Evolutionary conservation across 2,329 filamentous ascomycete species (phyloP).

Genomic region (Aureobasidium sp.): DNA sequence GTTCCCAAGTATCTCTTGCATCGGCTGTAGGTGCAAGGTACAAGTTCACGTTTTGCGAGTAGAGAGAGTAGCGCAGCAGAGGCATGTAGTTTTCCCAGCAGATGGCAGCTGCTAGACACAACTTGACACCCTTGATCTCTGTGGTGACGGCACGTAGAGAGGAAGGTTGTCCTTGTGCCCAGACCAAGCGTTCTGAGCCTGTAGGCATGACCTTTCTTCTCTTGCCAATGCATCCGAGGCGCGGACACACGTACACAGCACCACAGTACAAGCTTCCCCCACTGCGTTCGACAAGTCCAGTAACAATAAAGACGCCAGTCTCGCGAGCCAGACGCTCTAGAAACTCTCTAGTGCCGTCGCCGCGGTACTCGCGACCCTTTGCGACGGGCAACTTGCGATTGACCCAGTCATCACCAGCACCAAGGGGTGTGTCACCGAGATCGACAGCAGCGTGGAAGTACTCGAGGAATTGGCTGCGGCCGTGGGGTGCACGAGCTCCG

Average conservation of each 20-base stretch:
- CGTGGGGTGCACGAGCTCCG: constrained; percentile 59
- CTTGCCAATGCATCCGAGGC: constrained; percentile 68
- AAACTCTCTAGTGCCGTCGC: constrained; percentile 72
- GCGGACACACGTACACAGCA: constrained; percentile 74
- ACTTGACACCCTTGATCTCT: constrained; percentile 66
- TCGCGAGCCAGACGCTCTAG: constrained; percentile 69
- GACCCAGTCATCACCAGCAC: constrained; percentile 68
- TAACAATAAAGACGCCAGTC: constrained; percentile 74
- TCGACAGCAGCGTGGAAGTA: constrained; percentile 79
- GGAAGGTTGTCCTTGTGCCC: constrained; percentile 76
- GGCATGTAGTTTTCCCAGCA: constrained; percentile 99
- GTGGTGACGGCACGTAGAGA: constrained; percentile 76
- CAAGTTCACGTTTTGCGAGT: constrained; percentile 84
- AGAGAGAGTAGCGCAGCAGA: constrained; percentile 72
- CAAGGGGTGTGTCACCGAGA: constrained; percentile 68
- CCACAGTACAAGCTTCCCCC: constrained; percentile 81
- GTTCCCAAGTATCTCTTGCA: constrained; percentile 71
- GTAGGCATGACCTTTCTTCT: constrained; percentile 92
- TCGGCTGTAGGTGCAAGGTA: constrained; percentile 90
- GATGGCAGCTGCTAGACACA: constrained; percentile 80
- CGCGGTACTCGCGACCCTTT: constrained; percentile 44
- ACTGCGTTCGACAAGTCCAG: constrained; percentile 70
- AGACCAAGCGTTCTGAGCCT: constrained; percentile 73
- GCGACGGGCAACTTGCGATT: constrained; percentile 51
- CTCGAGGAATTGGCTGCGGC: constrained; percentile 71